These are phyloP conservation scores for Hortaea sp. DNA, from an alignment of 2,329 filamentous ascomycete genomes.

Conservation along the genomic window DNA sequence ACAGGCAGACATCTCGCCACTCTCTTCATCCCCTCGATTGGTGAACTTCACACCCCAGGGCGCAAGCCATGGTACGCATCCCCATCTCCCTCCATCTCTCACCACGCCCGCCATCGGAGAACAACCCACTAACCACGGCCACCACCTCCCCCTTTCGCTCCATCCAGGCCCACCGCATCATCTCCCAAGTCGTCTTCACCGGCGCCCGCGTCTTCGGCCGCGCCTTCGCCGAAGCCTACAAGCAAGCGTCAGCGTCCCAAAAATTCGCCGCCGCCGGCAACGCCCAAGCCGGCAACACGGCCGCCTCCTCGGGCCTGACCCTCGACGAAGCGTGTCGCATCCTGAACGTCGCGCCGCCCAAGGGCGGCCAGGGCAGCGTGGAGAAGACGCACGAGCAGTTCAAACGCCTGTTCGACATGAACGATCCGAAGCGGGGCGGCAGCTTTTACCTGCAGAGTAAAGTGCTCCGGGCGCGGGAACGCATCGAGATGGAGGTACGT, in stretches of 20 bases:
- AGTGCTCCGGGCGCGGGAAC: conserved; percentile 78
- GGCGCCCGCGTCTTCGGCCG: conserved; percentile 86
- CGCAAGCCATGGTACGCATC: no score
- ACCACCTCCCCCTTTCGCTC: neutral
- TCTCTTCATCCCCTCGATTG: no score
- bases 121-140: no score
- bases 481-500: conserved; percentile 78
- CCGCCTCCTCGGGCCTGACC: conserved; percentile 64
- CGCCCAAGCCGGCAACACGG: conserved; percentile 39
- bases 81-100: no score
- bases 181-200: conserved; percentile 85
- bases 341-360: conserved; percentile 84
- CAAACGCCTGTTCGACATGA: conserved; percentile 88
- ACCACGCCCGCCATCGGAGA: no score
- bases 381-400: conserved; percentile 76
- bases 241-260: conserved; percentile 74
- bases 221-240: conserved; percentile 88
- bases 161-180: conserved; percentile 70
- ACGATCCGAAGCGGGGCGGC: conserved; percentile 89
- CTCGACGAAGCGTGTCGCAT: conserved; percentile 97
- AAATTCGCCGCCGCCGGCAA: conserved; percentile 22
- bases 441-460: conserved; percentile 99
- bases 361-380: conserved; percentile 64
- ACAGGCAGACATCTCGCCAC: no score
- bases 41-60: no score